Evolutionary conservation across 2,329 filamentous ascomycete genomes (phyloP), one percentile per base, ranked within the genome.

Genomic region (Fusarium devonianum): DNA sequence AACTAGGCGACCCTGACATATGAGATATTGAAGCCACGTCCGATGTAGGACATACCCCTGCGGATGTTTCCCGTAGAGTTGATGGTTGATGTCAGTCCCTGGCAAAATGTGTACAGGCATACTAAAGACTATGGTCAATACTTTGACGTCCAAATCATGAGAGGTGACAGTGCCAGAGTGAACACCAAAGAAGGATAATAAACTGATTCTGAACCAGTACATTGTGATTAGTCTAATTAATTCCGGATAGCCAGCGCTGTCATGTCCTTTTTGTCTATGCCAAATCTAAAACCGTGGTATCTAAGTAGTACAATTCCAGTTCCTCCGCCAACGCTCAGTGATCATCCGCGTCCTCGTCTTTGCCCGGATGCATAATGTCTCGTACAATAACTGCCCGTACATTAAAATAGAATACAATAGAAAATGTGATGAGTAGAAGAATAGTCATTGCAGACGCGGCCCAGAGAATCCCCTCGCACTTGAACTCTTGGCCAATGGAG

Each of bases 291-390:
- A 50, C 29, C 29, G 17, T 39, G 26, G 38, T 42, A 37, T 34
- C 7, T 29, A 17, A 7, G 32, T 22, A 10, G 11, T 21, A n/a
- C 11, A 30, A 26, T 22, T 28, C 26, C 29, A 3, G 6, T 44
- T 14, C 11, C 12, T 14, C 9, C 16, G 19, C 19, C 18, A 12
- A 9, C 21, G 30, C 7, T 62, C 58, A 75, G 47, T 78, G 74
- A 50, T 81, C 77, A 36, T 78, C 71, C 11, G 79, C 73, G 53
- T 82, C 80, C 64, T 82, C 80, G 43, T 83, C 80, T 30, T 77
- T 71, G 13, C 78, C 79, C 1, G 79, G 78, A 49, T 81, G 79
- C 75, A 82, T 78, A 45, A 83, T 82, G 26, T 83, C 79, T 58
- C 79, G 76, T n/a, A 69, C 63, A 12, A 79, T 53, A 16, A 82